Evolutionary conservation across 768 basidiomycete genomes (phyloP), one percentile per base, ranked within the genome.

Genomic region (Tulasnella sp.): DNA sequence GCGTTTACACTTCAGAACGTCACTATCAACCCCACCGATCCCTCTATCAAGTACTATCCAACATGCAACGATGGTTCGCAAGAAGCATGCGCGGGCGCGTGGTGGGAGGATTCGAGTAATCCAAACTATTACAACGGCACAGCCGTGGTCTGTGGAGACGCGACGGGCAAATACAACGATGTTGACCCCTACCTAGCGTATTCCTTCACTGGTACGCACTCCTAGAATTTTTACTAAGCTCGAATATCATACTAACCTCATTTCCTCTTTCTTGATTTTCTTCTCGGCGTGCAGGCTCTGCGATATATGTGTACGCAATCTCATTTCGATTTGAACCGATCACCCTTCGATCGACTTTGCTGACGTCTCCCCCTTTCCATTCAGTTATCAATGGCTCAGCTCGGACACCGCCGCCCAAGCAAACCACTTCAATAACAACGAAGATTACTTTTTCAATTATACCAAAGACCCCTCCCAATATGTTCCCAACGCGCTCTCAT

Each of bases 111-210:
- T 30, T 10, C 34, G 13, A n/a, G 27, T 2, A 45, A 58, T 27
- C 19, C 45, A 26, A 48, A 41, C 43, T 58, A 32, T 24, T n/a
- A n/a, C 44, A 30, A 30, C 19, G 56, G 56, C 15, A 17, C 24
- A 9, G 56, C 48, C 2, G 48, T 48, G 29, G 26, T 30, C 5
- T 4, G 10, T 38, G 32, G 15, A 5, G 26, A 58, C 47, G 44
- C 56, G 11, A 50, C 11, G 15, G 3, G 19, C 3, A 47, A n/a
- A 4, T 58, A 19, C 26, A 5, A 13, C 1, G 32, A 32, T 34
- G 29, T 48, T 11, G 56, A 58, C 10, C 56, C 56, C 17, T 58
- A 59, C 56, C 7, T 59, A 30, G 34, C 56, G 21, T 59, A 49
- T 34, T 34, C 44, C 23, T 59, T 59, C 56, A 48, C 23, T 30